phyloP scores from a whole-genome alignment of 2,329 filamentous ascomycete genomes.

The Pseudocercospora vitis region DNA sequence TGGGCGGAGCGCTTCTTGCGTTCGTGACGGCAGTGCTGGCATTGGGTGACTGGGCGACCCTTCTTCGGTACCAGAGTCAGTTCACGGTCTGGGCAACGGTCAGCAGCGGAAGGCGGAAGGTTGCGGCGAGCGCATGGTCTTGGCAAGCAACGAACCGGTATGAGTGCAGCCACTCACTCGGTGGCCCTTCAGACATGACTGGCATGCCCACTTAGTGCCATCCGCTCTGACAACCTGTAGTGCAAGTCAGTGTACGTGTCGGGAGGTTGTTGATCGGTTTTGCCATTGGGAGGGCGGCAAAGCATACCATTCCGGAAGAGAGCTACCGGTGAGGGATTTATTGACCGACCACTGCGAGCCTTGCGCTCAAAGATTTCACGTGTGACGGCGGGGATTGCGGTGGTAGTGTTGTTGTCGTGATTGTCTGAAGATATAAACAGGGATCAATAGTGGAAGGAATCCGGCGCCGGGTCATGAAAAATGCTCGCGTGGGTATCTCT shows the following conservation, averaged over 20 bases:
- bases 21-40: conserved; percentile 90
- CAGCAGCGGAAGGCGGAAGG: conserved; percentile 17
- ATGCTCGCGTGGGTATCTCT: conserved; percentile 23
- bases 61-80: conserved; percentile 97
- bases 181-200: conserved; percentile 96
- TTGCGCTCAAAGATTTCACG: neutral
- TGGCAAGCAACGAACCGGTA: conserved; percentile 63
- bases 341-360: conserved; percentile 6
- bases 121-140: neutral
- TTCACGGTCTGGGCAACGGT: conserved; percentile 67
- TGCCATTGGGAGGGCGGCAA: conserved; percentile 11
- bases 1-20: conserved; percentile 95
- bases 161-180: conserved; percentile 99
- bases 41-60: conserved; percentile 95
- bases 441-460: conserved; percentile 16
- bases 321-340: conserved; percentile 18
- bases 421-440: conserved; percentile 12
- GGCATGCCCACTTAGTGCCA: conserved; percentile 97
- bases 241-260: conserved; percentile 3
- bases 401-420: conserved; percentile 4
- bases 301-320: conserved; percentile 12
- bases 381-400: conserved; percentile 14
- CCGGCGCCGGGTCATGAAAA: conserved; percentile 8
- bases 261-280: conserved; percentile 9
- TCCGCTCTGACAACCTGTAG: conserved; percentile 51